Base-by-base conservation (phyloP, 2,329 filamentous ascomycete genomes). In the Fusarium newnesense region DNA sequence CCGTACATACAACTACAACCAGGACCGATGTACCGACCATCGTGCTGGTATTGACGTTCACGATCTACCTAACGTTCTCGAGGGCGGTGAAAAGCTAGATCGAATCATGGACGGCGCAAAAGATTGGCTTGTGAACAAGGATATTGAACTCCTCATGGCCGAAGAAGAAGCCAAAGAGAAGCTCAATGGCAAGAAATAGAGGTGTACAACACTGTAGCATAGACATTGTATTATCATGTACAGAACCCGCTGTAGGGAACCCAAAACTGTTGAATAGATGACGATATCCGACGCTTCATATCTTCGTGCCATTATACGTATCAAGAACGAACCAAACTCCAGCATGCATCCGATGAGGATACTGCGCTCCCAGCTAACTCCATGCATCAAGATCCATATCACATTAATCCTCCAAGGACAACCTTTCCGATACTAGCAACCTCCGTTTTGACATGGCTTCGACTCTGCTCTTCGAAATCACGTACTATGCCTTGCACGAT, bases 401-500 rank as follows among this genome's bases (percentile, higher is more conserved):
- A 90, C 88, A 98, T 92, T 75, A 98, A 84, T 2, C 96, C 96
- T 6, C 95, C 94, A 4, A 98, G 83, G 4, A 98, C 95, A 36
- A 98, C 92, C 81, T 94, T 96, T 56, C 94, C 94, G 43, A 99
- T 90, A 39, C 93, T 95, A 4, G 92, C 91, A 53, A 98, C 87
- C 84, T 99, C 96, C 18, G 89, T 89, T 83, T 93, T 96, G 36
- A 94, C 89, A 15, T 93, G 92, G 49, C 85, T 86, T 50, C 96
- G 87, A 80, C 93, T 96, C 26, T 90, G 90, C 65, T 98, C 96
- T 81, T 98, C 96, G 81, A 98, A 98, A 79, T 99, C 96, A 75
- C 95, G 92, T 53, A 98, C 92, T 3, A 97, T 90, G 10, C 93
- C 93, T 52, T 94, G 92, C 4, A 99, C 89, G 69, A 99, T 92